phyloP scores from a whole-genome alignment of 495 filamentous ascomycete species.

The Penicillium verhagenii region DNA sequence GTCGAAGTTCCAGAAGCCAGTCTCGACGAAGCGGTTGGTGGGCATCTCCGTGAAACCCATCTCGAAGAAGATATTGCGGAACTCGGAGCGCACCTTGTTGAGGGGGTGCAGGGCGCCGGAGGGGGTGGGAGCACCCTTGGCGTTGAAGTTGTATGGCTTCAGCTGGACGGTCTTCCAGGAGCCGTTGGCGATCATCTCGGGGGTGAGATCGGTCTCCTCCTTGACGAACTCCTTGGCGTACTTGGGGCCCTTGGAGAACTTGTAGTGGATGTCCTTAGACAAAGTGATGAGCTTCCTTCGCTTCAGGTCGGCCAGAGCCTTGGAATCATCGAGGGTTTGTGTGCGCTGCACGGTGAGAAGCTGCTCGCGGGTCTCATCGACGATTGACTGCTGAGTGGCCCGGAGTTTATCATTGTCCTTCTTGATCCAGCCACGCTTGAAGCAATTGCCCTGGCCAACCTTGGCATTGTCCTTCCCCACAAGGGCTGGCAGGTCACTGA shows the following conservation, averaged over 20 bases:
- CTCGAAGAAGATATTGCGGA: conserved; percentile 96
- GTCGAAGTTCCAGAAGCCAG: conserved; percentile 99
- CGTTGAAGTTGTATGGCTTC: conserved; percentile 98
- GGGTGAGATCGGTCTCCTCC: conserved; percentile 93
- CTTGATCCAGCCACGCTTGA: conserved; percentile 94
- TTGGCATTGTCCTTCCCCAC: conserved; percentile 84
- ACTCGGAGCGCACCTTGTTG: conserved; percentile 91
- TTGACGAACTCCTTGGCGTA: conserved; percentile 81
- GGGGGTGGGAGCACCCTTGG: conserved; percentile 73
- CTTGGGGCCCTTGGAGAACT: conserved; percentile 79
- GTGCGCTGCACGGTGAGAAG: conserved; percentile 68
- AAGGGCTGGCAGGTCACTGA: conserved; percentile 71
- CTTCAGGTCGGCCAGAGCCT: conserved; percentile 74
- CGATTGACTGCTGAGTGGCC: conserved; percentile 62
- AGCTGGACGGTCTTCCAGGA: conserved; percentile 75
- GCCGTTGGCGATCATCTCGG: conserved; percentile 77
- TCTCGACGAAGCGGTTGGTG: conserved; percentile 77
- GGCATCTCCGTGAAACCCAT: conserved; percentile 54
- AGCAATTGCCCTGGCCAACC: conserved; percentile 91
- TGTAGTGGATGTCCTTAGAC: conserved; percentile 83
- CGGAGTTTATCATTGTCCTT: conserved; percentile 73
- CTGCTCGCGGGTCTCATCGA: conserved; percentile 74
- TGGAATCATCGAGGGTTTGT: conserved; percentile 64
- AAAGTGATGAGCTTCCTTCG: conserved; percentile 83
- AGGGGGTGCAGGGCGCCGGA: conserved; percentile 90